phyloP scores from a whole-genome alignment of 2,329 filamentous ascomycete genomes.

The Aspergillus hortae region DNA sequence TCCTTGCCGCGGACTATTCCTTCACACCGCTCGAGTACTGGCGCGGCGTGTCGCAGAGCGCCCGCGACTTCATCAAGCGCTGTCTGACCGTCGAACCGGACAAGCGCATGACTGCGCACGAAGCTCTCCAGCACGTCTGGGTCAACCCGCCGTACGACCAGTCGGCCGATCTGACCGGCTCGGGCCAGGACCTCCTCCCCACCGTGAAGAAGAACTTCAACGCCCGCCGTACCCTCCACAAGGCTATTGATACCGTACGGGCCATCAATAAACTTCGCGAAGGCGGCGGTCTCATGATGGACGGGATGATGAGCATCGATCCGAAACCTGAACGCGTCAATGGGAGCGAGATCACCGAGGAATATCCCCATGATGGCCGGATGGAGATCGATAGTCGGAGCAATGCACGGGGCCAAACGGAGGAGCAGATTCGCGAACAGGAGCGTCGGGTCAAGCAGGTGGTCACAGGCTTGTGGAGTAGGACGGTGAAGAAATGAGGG shows the following conservation, averaged over 20 bases:
- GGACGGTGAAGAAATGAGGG: constrained; percentile 14
- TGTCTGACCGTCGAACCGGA: constrained; percentile 89
- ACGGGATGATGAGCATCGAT: constrained; percentile 56
- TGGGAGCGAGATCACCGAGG: constrained; percentile 41
- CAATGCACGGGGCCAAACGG: constrained; percentile 59
- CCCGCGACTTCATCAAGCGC: constrained; percentile 86
- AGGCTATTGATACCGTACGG: constrained; percentile 64
- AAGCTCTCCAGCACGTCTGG: constrained; percentile 64
- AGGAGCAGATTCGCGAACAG: constrained; percentile 60
- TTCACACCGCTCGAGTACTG: constrained; percentile 96
- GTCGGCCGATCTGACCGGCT: constrained; percentile 26
- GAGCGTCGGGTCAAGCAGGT: constrained; percentile 58
- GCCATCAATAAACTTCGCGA: constrained; percentile 66
- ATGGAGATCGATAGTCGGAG: constrained; percentile 59
- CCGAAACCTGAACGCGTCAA: constrained; percentile 49
- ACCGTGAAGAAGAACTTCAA: constrained; percentile 71
- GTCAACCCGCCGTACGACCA: constrained; percentile 55
- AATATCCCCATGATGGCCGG: constrained; percentile 13
- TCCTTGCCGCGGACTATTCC: constrained; percentile 91
- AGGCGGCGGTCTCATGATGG: constrained; percentile 60
- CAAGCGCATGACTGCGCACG: constrained; percentile 86
- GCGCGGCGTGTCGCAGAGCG: constrained; percentile 81
- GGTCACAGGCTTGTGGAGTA: constrained; percentile 55
- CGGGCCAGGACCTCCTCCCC: constrained; percentile 56
- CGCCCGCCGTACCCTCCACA: constrained; percentile 61